These are phyloP conservation scores for Capsicum chinense DNA, from an alignment of 257 asterid genomes.

Conservation along the genomic window DNA sequence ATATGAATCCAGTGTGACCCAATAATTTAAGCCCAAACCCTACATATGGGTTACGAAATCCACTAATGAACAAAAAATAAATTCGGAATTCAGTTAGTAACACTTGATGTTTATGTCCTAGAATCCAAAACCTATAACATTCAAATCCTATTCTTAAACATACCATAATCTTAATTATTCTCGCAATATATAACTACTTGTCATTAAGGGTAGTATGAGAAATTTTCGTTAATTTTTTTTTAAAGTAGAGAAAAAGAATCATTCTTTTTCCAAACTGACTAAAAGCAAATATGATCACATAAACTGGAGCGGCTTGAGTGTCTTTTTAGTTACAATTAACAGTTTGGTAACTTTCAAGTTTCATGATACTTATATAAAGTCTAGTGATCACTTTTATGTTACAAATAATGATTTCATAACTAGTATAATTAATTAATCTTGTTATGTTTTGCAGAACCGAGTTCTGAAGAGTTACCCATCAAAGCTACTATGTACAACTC, in stretches of 20 bases:
- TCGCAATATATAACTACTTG: too few relatives aligned
- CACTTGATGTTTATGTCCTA: not conserved
- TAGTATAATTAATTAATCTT: too few relatives aligned
- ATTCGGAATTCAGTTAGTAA: not conserved
- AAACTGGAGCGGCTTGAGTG: not conserved
- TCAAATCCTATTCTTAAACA: not conserved
- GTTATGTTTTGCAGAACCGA: slow-evolving; percentile 42
- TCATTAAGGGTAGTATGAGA: not conserved
- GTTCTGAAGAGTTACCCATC: slow-evolving; percentile 68
- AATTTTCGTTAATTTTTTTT: not conserved
- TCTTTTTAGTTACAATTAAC: too few relatives aligned
- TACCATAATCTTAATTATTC: too few relatives aligned
- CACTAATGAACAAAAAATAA: too few relatives aligned
- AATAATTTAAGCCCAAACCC: not conserved
- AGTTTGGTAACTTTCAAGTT: not conserved
- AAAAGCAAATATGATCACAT: not conserved
- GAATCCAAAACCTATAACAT: not conserved
- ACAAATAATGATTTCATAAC: too few relatives aligned
- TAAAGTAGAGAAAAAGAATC: not conserved
- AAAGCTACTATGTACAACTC: slow-evolving; percentile 69
- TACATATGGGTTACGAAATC: not conserved
- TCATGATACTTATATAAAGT: not conserved
- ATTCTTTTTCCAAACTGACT: too few relatives aligned
- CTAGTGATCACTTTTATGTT: not conserved
- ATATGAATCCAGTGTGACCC: too few relatives aligned